Percentiles rank a stretch among this genome's conserved stretches.
Evolutionary conservation across 345 rosid genomes (phyloP).

Genomic region (Eucalyptus coolabah): DNA sequence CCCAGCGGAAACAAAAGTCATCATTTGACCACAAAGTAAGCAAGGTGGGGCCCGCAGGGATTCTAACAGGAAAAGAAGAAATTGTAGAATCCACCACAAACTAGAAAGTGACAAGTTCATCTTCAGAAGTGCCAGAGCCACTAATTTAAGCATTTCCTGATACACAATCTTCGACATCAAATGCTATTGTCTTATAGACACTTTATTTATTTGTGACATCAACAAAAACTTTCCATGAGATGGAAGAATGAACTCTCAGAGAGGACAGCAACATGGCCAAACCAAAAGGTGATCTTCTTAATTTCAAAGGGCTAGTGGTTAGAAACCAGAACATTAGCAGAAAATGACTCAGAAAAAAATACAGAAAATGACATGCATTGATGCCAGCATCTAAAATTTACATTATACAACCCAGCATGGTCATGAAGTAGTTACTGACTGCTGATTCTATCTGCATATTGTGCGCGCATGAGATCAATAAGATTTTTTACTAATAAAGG

Average conservation of each 20-base stretch:
- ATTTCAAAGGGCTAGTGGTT: neutral
- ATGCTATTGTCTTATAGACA: neutral
- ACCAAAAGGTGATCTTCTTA: neutral
- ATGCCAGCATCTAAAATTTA: neutral
- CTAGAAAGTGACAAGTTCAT: neutral
- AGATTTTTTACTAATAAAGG: neutral
- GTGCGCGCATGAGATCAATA: neutral
- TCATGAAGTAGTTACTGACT: neutral
- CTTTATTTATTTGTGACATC: neutral
- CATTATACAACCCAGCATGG: neutral
- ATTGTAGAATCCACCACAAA: neutral
- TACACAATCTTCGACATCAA: neutral
- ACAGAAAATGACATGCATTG: neutral
- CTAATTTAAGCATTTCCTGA: neutral
- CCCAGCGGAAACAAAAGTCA: neutral
- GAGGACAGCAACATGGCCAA: neutral
- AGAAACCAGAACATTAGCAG: neutral
- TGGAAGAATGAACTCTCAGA: neutral
- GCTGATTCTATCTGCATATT: neutral
- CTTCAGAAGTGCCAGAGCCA: neutral
- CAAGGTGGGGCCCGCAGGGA: neutral
- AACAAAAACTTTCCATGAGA: neutral
- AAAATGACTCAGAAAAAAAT: neutral
- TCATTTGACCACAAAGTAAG: neutral
- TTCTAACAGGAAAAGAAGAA: neutral